Conservation (phyloP, 139 green algal genomes). For the Edaphochlamys debaryana region DNA sequence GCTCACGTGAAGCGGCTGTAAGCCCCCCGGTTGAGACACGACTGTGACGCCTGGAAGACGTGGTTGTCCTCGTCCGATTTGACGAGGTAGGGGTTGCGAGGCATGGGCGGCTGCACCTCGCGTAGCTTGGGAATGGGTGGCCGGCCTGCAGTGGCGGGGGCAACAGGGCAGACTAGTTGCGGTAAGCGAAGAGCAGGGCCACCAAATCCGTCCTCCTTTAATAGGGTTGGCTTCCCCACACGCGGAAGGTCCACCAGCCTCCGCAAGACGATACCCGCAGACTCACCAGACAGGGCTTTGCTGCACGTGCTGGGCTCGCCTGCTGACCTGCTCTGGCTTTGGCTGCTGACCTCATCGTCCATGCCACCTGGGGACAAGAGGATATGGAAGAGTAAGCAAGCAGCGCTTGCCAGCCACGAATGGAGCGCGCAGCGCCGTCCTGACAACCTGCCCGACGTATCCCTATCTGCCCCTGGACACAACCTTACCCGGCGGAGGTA, state of each 20-base stretch:
- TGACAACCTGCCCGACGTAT: too few species aligned
- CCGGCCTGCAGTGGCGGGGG: constrained; percentile 17
- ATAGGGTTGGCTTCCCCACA: not conserved
- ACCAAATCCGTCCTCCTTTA: too few species aligned
- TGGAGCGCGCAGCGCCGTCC: too few species aligned
- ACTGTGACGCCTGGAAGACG: constrained; percentile 34
- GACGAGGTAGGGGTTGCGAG: constrained; percentile 49
- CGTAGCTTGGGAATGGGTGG: constrained; percentile 29
- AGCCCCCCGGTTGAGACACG: constrained; percentile 3
- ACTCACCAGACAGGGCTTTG: constrained; percentile 44
- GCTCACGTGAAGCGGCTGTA: constrained; percentile 47
- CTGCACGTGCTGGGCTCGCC: constrained; percentile 56
- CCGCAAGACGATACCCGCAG: too few species aligned
- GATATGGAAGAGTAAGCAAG: not conserved
- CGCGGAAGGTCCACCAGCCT: too few species aligned
- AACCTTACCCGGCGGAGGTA: too few species aligned
- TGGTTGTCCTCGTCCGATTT: constrained; percentile 32
- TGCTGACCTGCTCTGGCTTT: constrained; percentile 49
- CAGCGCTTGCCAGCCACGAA: too few species aligned
- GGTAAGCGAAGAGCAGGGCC: too few species aligned
- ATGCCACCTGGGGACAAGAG: not conserved
- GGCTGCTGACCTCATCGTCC: constrained; percentile 54
- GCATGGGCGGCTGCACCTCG: constrained; percentile 39
- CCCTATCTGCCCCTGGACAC: too few species aligned
- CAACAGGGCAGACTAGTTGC: too few species aligned